Conservation (phyloP, 2,329 filamentous ascomycete species). For the Metarhizium album region DNA sequence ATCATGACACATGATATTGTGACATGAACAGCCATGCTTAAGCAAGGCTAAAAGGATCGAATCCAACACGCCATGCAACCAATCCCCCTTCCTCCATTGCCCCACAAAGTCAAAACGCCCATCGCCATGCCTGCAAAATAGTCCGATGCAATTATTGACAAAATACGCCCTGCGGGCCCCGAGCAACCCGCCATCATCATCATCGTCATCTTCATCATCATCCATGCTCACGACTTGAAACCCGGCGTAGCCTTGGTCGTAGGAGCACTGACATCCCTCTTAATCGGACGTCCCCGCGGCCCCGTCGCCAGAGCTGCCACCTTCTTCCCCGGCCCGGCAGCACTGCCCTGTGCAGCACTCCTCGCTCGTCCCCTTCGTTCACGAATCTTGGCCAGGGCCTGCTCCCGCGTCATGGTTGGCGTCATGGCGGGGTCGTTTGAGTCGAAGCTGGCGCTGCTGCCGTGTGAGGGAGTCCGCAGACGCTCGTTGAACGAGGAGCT, state of each 20-base stretch:
- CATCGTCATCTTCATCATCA: neutral
- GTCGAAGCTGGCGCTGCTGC: conserved; percentile 35
- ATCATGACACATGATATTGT: too few species aligned
- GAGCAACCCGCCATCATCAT: neutral
- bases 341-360: conserved; percentile 53
- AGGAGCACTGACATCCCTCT: conserved; percentile 39
- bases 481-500: conserved; percentile 33
- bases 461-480: conserved; percentile 33
- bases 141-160: neutral
- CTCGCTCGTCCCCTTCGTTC: conserved; percentile 61
- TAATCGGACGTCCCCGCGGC: conserved; percentile 14
- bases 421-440: conserved; percentile 47
- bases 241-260: conserved; percentile 14
- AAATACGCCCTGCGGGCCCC: neutral
- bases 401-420: conserved; percentile 59
- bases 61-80: neutral
- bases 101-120: conserved; percentile 5
- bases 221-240: conserved; percentile 1
- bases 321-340: conserved; percentile 46
- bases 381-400: conserved; percentile 65
- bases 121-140: conserved; percentile 6
- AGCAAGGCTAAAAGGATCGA: neutral
- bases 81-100: too few species aligned
- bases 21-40: neutral
- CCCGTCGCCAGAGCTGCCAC: conserved; percentile 42